Evolutionary conservation across 495 filamentous ascomycete species (phyloP), one percentile per base, ranked within the genome.

Genomic region (Talaromyces adpressus): DNA sequence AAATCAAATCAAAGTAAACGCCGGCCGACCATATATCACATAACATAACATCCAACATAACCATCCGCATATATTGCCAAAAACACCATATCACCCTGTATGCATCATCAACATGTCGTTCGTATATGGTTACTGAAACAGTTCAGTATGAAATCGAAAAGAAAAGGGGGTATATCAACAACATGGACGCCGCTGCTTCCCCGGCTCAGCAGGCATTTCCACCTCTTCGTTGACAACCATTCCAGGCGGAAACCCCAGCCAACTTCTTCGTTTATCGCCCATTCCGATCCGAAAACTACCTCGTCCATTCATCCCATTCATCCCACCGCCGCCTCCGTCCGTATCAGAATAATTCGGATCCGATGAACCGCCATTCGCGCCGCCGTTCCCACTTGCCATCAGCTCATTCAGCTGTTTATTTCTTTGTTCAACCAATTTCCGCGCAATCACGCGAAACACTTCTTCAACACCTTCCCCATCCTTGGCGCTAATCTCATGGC

Each of bases 381-480:
- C 32, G 20, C 53, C 36, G 20, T 32, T 72, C 62, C 23, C 65
- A 69, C 27, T 56, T 51, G 57, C 64, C 45, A 59, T 3, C 62
- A 62, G n/a, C 62, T 59, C 12, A 30, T 59, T 47, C 9, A 52
- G 3, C 70, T 11, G 73, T 52, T 84, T 86, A 69, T 89, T 84
- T 67, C 90, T 86, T 81, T 94, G 91, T 79, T 97, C 93, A 32
- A 98, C 93, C 62, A 98, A 81, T 75, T 97, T 97, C 69, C 94
- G 79, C 41, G 93, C 92, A 45, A 97, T 94, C 18, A 97, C 93
- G 0, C 92, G 84, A 67, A 98, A 98, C 0, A 98, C 93, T 77
- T 98, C 94, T 59, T 98, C 94, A 11, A 98, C 91, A 3, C 93
- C 93, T 78, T 98, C 93, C 18, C 94, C 94, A 70, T 90, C 91